Base-by-base conservation (phyloP, 192 early-diverging fungal genomes). In the Gryganskiella cystojenkinii region DNA sequence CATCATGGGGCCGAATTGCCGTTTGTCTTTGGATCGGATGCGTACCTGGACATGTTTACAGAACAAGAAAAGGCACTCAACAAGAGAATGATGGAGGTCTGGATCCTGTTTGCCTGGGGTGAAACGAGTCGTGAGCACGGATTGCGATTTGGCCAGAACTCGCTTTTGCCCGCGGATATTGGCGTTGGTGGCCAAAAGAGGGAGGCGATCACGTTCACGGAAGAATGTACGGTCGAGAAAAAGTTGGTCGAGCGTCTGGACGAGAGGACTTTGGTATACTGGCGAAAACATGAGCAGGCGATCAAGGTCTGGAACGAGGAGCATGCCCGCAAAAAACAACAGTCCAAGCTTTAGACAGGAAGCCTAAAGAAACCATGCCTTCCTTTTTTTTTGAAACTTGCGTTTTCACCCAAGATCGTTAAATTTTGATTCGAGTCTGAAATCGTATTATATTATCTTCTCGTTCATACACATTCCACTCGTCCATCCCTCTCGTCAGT, bases 1-100 rank as follows among this genome's bases (percentile, higher is more conserved):
- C 74, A 78, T 28, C 74, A 78, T 31, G 74, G 60, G 3, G 74
- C 30, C 2, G 74, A 78, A n/a, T 40, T 78, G 47, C 66, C 65
- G n/a, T 59, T 59, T 59, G 22, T 59, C 10, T 59, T 59, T 59
- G 40, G 5, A 40, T 34, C 8, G 57, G 15, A 42, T 40, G 37
- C 20, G 42, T 59, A 22, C n/a, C 37, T 44, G 24, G 35, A 10
- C 17, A 4, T 59, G 17, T 42, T 59, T n/a, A 44, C 8, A 8
- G 37, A 44, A 11, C 37, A 59, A 22, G 57, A 59, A 25, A 59
- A 44, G 25, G 24, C 15, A 20, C 40, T 59, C 20, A 20, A 13
- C 9, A 15, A 59, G 37, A 13, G 40, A 14, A 22, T 59, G 57
- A 40, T 44, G 57, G 57, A 42, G 42, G 37, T 22, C 37, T 59